A percentile compares a stretch with the other conserved stretches of the same genome.
phyloP scores from a whole-genome alignment of 371 early-diverging fungal genomes.

The Umbelopsis sp. region DNA sequence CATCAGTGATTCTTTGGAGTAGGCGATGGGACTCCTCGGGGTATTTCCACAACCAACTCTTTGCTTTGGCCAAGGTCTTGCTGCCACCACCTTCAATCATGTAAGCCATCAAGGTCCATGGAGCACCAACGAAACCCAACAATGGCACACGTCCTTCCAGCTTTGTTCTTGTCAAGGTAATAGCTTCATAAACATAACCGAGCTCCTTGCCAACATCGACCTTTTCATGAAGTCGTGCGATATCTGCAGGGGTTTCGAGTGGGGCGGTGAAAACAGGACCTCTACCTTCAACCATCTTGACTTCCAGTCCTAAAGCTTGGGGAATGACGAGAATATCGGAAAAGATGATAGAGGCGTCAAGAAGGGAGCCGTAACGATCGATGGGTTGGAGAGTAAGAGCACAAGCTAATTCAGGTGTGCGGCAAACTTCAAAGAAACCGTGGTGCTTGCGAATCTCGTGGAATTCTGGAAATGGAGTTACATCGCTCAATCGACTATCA shows the following conservation, averaged over 20 bases:
- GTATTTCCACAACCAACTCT: constrained; percentile 87
- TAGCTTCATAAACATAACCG: constrained; percentile 93
- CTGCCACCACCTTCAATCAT: constrained; percentile 99
- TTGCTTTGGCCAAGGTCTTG: constrained; percentile 88
- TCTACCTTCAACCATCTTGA: constrained; percentile 90
- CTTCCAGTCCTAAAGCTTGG: constrained; percentile 94
- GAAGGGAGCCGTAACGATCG: constrained; percentile 84
- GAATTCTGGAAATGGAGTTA: constrained; percentile 67
- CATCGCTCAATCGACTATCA: neutral
- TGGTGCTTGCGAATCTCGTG: constrained; percentile 80
- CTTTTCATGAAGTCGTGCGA: constrained; percentile 62
- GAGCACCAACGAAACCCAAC: constrained; percentile 95
- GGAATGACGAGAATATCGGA: constrained; percentile 97
- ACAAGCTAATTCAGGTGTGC: constrained; percentile 92
- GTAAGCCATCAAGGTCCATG: constrained; percentile 98
- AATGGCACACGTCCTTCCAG: constrained; percentile 90
- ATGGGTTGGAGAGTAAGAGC: constrained; percentile 96
- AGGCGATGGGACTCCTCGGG: constrained; percentile 82
- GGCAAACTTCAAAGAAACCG: constrained; percentile 95
- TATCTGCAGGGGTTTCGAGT: constrained; percentile 72
- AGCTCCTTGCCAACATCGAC: constrained; percentile 79
- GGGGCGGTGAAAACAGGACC: constrained; percentile 95
- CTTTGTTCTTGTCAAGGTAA: constrained; percentile 87
- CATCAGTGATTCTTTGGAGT: constrained; percentile 81
- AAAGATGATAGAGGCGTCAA: constrained; percentile 98